These are phyloP conservation scores for Rhodotorula graminis DNA, from an alignment of 768 basidiomycete genomes.

Conservation along the genomic window DNA sequence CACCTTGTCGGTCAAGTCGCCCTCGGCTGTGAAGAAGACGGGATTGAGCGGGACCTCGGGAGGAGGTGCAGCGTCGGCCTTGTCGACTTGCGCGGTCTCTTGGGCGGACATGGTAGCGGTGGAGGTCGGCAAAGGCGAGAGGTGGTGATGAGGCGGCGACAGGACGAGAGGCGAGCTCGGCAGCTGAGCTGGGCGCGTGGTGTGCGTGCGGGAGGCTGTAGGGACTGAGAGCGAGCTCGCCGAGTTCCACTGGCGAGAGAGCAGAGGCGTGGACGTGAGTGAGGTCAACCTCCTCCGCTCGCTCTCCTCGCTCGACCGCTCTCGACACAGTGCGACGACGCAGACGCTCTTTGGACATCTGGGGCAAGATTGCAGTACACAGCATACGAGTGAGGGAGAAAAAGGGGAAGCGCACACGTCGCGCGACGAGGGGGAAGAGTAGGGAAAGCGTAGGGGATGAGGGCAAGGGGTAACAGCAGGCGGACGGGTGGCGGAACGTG, in stretches of 20 bases:
- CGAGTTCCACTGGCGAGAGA: too few relatives aligned
- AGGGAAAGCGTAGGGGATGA: too few relatives aligned
- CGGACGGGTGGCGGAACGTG: too few relatives aligned
- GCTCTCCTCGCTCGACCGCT: too few relatives aligned
- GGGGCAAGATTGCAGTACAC: too few relatives aligned
- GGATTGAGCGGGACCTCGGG: not conserved
- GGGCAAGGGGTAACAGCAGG: too few relatives aligned
- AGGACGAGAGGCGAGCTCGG: not conserved
- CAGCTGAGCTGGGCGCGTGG: not conserved
- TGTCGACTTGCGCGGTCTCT: not conserved
- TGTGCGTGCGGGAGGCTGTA: not conserved
- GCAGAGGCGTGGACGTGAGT: not conserved
- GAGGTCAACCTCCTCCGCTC: not conserved
- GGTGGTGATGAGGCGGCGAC: not conserved
- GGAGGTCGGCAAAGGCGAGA: not conserved
- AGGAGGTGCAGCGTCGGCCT: not conserved
- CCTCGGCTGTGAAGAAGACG: not conserved
- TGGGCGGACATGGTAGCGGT: not conserved
- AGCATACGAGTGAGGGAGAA: too few relatives aligned
- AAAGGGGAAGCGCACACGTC: too few relatives aligned
- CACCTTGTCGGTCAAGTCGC: slow-evolving; percentile 4
- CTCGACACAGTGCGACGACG: too few relatives aligned
- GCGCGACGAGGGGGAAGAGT: too few relatives aligned
- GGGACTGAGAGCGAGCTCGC: too few relatives aligned
- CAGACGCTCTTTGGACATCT: too few relatives aligned